Evolutionary conservation across 2,329 filamentous ascomycete species (phyloP).

Genomic region (Ophiostoma triangulosporum): DNA sequence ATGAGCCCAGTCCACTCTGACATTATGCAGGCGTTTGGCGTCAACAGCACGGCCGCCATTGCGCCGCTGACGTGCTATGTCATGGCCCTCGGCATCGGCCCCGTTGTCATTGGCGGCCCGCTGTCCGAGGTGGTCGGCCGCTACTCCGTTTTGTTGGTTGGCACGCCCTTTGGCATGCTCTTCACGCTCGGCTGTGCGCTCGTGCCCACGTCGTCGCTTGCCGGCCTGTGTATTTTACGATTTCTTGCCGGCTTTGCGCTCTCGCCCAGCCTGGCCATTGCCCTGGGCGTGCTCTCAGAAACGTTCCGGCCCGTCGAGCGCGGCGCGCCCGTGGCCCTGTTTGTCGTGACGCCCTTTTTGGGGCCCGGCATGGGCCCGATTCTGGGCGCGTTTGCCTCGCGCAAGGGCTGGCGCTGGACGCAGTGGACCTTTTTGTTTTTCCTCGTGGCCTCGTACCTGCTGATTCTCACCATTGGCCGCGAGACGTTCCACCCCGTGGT

Average conservation of each 20-base stretch:
- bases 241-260: constrained; percentile 42
- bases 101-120: constrained; percentile 43
- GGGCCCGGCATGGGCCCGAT: constrained; percentile 38
- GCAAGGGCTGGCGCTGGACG: constrained; percentile 40
- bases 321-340: constrained; percentile 29
- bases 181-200: constrained; percentile 44
- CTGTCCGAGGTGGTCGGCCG: constrained; percentile 45
- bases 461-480: constrained; percentile 27
- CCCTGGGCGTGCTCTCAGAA: constrained; percentile 36
- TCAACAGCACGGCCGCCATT: constrained; percentile 42
- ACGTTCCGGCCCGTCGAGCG: constrained; percentile 29
- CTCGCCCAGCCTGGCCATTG: constrained; percentile 34
- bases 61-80: constrained; percentile 47
- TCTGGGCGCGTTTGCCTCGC: constrained; percentile 33
- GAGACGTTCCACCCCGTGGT: constrained; percentile 46
- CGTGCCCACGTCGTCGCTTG: constrained; percentile 29
- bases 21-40: constrained; percentile 38
- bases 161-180: constrained; percentile 33
- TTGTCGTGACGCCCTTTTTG: constrained; percentile 37
- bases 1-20: constrained; percentile 33
- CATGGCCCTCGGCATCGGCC: constrained; percentile 45
- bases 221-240: constrained; percentile 36
- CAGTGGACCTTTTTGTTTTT: constrained; percentile 38
- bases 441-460: constrained; percentile 22
- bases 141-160: constrained; percentile 34